A percentile compares a stretch with the other conserved stretches of the same genome.
phyloP scores from a whole-genome alignment of 257 asterid genomes.

The Cynanchum wilfordii region DNA sequence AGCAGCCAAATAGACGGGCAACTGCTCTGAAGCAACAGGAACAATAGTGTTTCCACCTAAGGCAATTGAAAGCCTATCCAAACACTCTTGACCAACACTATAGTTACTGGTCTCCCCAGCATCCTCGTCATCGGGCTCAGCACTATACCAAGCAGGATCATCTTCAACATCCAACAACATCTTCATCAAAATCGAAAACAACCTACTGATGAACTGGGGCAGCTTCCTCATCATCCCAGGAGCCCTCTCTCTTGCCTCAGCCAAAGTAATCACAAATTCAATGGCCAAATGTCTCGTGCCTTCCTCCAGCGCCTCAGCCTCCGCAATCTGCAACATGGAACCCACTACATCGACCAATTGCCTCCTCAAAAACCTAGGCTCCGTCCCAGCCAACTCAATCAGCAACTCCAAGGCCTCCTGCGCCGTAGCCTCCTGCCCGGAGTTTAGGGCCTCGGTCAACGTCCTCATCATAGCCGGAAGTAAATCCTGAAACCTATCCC shows the following conservation, averaged over 20 bases:
- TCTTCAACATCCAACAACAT: conserved; percentile 89
- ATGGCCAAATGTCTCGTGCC: conserved; percentile 92
- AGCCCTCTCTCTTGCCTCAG: conserved; percentile 94
- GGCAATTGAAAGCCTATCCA: conserved; percentile 84
- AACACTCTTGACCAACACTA: conserved; percentile 91
- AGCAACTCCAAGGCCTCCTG: conserved; percentile 91
- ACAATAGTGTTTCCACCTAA: conserved; percentile 90
- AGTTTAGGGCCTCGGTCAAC: conserved; percentile 81
- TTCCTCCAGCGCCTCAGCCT: conserved; percentile 86
- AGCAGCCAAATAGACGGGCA: conserved; percentile 67
- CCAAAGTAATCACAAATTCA: conserved; percentile 89
- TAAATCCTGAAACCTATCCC: conserved; percentile 94
- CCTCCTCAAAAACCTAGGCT: conserved; percentile 86
- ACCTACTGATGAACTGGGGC: conserved; percentile 80
- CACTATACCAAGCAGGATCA: conserved; percentile 89
- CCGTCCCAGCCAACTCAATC: conserved; percentile 92
- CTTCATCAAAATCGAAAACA: conserved; percentile 74
- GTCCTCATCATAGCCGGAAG: conserved; percentile 93
- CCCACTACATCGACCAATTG: conserved; percentile 93
- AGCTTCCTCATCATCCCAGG: conserved; percentile 99
- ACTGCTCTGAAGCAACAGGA: conserved; percentile 91
- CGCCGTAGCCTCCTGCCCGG: conserved; percentile 89
- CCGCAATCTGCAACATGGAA: conserved; percentile 88
- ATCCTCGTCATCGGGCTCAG: conserved; percentile 82
- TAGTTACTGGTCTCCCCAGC: conserved; percentile 95